Conservation (phyloP, 148 eudicot species). For the Pharnaceum exiguum region DNA sequence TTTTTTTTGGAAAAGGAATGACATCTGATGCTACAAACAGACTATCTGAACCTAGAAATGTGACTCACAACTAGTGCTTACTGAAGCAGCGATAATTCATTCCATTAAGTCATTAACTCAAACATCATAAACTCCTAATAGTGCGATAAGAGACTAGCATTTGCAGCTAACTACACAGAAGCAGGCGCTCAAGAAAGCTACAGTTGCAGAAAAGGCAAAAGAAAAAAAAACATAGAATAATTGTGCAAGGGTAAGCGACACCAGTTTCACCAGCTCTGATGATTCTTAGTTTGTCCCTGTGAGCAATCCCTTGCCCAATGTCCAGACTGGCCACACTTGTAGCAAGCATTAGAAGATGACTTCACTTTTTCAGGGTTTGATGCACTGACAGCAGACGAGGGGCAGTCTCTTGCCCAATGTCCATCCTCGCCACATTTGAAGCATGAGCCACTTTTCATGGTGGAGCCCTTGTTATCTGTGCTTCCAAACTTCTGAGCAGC, state of each 20-base stretch:
- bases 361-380: background rate
- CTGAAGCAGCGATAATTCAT: too few relatives aligned
- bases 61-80: too few relatives aligned
- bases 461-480: slow-evolving; percentile 20
- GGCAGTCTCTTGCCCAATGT: slow-evolving; percentile 45
- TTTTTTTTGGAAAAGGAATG: too few relatives aligned
- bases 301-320: slow-evolving; percentile 38
- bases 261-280: background rate
- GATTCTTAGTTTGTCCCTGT: slow-evolving; percentile 10
- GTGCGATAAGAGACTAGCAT: too few relatives aligned
- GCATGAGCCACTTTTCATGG: slow-evolving; percentile 20
- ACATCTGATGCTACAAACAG: too few relatives aligned
- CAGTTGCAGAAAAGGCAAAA: too few relatives aligned
- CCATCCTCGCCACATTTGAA: slow-evolving; percentile 41
- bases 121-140: too few relatives aligned
- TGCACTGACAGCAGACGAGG: slow-evolving; percentile 10
- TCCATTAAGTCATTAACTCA: too few relatives aligned
- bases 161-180: too few relatives aligned
- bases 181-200: too few relatives aligned
- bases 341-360: slow-evolving; percentile 18
- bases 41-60: too few relatives aligned
- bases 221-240: background rate
- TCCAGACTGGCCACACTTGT: slow-evolving; percentile 26
- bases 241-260: background rate
- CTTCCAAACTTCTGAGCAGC: slow-evolving; percentile 13